Evolutionary conservation across 805 yeast genomes (phyloP), one percentile per base, ranked within the genome.

Genomic region (Starmera amethionina): DNA sequence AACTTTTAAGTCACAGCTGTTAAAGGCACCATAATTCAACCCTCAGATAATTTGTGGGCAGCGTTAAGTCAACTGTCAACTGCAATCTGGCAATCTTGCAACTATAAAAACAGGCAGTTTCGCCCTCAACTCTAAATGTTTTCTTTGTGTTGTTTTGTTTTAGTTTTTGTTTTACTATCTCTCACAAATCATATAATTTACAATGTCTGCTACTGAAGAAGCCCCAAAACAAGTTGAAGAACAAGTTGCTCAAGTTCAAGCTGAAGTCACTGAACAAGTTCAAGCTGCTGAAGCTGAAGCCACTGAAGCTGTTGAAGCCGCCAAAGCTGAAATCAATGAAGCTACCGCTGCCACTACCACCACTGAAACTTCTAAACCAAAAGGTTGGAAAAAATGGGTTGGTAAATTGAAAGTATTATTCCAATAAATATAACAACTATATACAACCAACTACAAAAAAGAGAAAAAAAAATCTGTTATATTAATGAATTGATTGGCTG

Each of bases 321-420:
- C 40, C 36, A 42, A 39, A 37, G 38, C 30, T 15, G 37, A 40
- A 14, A 44, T 33, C 19, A 35, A 28, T 8, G 38, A 40, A 30
- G 39, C 43, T 27, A 37, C 42, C 33, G 53, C 42, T 30, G 47
- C 38, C 16, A 42, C 45, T 37, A 49, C 49, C 34, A 45, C 45
- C 34, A 50, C 41, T 22, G 57, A 48, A 40, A 22, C 27, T 22
- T 22, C 27, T 5, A 54, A 54, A 50, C 49, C 50, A 43, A 36
- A 40, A 16, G 40, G 49, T 40, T 36, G 46, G 40, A 52, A 54
- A 48, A 54, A 49, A 47, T 39, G 48, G n/a, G 10, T 43, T 14
- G 43, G 48, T 33, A 54, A 51, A 49, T 14, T 52, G 18, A 54
- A 54, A 45, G 33, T 42, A 4, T 28, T 35, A 13, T 27, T 35